These are phyloP conservation scores for Chrysanthemum lavandulifolium DNA, from an alignment of 129 eudicot species.

Conservation along the genomic window DNA sequence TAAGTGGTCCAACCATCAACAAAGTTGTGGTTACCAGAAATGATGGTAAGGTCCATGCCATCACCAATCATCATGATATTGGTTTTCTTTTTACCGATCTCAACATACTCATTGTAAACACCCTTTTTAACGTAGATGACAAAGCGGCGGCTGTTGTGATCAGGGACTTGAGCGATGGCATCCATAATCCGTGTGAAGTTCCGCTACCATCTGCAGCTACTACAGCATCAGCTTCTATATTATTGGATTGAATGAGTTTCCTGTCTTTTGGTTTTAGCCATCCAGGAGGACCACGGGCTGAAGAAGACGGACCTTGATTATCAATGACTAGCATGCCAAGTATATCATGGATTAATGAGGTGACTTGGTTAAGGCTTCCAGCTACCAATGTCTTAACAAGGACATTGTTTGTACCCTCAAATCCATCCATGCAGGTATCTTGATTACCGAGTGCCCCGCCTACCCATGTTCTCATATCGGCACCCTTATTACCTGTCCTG, in stretches of 20 bases:
- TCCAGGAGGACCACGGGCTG: conserved; percentile 34
- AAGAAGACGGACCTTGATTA: background rate
- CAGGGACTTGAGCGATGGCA: conserved; percentile 59
- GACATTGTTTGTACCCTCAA: conserved; percentile 67
- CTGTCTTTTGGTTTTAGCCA: conserved; percentile 62
- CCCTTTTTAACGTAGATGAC: conserved; percentile 85
- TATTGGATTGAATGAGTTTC: conserved; percentile 44
- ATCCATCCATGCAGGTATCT: conserved; percentile 91
- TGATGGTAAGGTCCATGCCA: conserved; percentile 70
- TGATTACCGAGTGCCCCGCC: conserved; percentile 81
- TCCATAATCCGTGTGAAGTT: conserved; percentile 53
- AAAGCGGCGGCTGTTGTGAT: conserved; percentile 36
- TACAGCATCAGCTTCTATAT: conserved; percentile 46
- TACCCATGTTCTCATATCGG: conserved; percentile 75
- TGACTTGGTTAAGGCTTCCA: conserved; percentile 49
- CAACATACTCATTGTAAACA: conserved; percentile 69
- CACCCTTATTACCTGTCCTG: conserved; percentile 58
- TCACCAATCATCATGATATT: conserved; percentile 85
- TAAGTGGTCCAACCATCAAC: conserved; percentile 87
- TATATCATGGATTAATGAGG: conserved; percentile 49
- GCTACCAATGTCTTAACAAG: conserved; percentile 46
- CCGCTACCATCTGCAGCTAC: conserved; percentile 87
- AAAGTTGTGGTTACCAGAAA: conserved; percentile 64
- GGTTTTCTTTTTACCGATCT: conserved; percentile 64
- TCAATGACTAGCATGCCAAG: conserved; percentile 39